Evolutionary conservation across 208 protist genomes (phyloP), one percentile per base, ranked within the genome.

Genomic region (Trypanosoma grayi): DNA sequence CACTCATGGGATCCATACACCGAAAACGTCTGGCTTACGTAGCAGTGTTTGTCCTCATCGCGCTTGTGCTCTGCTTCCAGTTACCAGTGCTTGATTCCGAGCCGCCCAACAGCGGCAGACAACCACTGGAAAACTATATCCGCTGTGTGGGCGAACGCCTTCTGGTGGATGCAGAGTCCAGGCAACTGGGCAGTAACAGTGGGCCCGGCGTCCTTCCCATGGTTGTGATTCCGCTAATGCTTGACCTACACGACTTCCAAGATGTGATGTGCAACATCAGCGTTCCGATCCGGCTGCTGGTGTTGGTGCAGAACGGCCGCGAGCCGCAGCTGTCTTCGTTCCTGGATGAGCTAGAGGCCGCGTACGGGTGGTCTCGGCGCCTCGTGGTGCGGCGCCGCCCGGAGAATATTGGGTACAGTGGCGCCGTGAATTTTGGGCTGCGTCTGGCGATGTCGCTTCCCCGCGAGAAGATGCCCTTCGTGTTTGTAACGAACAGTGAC

Each of bases 371-470:
- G 61, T 79, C 70, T 30, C 31, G 20, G 11, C 75, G 79, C 0
- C 66, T 87, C n/a, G 66, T 73, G 7, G 65, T 87, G 60, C 46
- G 55, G 8, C 73, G 62, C 41, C 69, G 73, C 36, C 44, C 52
- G 34, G 63, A 70, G 54, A 82, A 78, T 52, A 51, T 54, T 45
- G 76, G 70, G 33, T 78, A 78, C 55, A 62, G 63, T 10, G 66
- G 61, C 13, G 71, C 60, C 51, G 65, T 78, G 58, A 82, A 82
- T 40, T 50, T 68, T 27, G 70, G 61, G 0, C 63, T 82, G 14
- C 53, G 60, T 18, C 68, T 64, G 54, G 66, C 54, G 25, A n/a
- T 78, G 39, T 57, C 55, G 24, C 54, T 52, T 60, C 51, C 66
- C 36, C 58, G 39, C 27, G 67, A 55, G 14, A 61, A 74, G 1